These are phyloP conservation scores for Lasiodiplodia gonubiensis DNA, from an alignment of 2,329 filamentous ascomycete genomes.

Conservation along the genomic window DNA sequence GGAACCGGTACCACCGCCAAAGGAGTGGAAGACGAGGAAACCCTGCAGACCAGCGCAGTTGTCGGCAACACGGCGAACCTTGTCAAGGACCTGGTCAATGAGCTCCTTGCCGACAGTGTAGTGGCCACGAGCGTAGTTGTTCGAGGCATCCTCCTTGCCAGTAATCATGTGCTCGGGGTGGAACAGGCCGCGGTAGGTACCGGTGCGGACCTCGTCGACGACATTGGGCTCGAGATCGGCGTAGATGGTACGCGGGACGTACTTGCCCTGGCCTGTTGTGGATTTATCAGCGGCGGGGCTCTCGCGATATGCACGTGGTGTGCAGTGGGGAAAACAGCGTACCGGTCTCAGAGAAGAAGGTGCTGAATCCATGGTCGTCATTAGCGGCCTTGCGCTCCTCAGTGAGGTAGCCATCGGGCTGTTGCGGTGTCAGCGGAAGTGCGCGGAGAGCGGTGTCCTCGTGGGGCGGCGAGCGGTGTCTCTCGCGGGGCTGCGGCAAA, in stretches of 20 bases:
- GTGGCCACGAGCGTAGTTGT: constrained; percentile 78
- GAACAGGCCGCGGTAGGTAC: constrained; percentile 71
- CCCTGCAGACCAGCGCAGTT: constrained; percentile 76
- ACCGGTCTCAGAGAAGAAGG: constrained; percentile 76
- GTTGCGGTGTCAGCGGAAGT: constrained; percentile 37
- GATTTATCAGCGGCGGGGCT: constrained; percentile 25
- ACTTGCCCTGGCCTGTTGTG: constrained; percentile 59
- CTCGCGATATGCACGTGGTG: constrained; percentile 7
- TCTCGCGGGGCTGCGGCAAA: constrained; percentile 18
- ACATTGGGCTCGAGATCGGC: constrained; percentile 74
- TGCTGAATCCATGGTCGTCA: constrained; percentile 96
- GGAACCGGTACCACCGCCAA: constrained; percentile 74
- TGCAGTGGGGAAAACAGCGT: constrained; percentile 33
- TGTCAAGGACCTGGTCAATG: constrained; percentile 72
- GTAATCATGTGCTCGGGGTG: constrained; percentile 74
- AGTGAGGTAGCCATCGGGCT: constrained; percentile 98
- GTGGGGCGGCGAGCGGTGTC: constrained; percentile 9
- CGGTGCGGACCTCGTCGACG: constrained; percentile 75
- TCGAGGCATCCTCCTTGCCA: constrained; percentile 78
- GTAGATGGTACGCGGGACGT: constrained; percentile 74
- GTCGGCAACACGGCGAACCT: constrained; percentile 72
- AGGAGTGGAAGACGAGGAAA: constrained; percentile 77
- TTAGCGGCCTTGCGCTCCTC: constrained; percentile 95
- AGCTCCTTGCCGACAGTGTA: constrained; percentile 80
- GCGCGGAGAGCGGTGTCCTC: not conserved